Evolutionary conservation across 176 grass and related monocot species (phyloP).

Genomic region (Oropetium thomaeum): DNA sequence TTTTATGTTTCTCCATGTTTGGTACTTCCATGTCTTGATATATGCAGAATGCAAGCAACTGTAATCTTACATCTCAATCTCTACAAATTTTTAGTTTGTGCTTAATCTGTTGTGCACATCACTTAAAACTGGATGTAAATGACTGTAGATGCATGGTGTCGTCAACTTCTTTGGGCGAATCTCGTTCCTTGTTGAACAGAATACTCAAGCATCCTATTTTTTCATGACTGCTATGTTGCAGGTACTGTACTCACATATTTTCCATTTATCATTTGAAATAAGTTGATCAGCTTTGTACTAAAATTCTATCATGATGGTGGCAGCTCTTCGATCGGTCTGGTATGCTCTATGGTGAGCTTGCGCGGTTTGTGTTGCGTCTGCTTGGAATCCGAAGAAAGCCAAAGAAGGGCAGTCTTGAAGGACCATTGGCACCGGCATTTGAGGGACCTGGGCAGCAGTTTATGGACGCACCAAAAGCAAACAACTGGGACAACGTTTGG

Average conservation of each 20-base stretch:
- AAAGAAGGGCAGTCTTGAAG: conserved; percentile 50
- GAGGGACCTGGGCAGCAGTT: conserved; percentile 41
- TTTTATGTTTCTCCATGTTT: not conserved
- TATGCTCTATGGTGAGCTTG: conserved; percentile 83
- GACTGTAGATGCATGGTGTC: conserved; percentile 76
- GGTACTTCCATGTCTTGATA: not conserved
- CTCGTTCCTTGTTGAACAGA: conserved; percentile 77
- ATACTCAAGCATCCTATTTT: conserved; percentile 87
- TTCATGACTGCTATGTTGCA: conserved; percentile 80
- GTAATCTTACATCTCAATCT: not conserved
- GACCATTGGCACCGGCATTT: conserved; percentile 22
- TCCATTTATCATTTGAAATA: not conserved
- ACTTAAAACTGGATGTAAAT: not conserved
- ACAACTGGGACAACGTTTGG: conserved; percentile 71
- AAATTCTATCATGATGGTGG: conserved; percentile 5
- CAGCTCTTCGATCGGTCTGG: conserved; percentile 89
- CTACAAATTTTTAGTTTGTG: not conserved
- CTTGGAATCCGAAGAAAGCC: conserved; percentile 62
- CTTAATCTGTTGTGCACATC: not conserved
- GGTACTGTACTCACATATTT: conserved; percentile 25
- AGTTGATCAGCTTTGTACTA: not conserved
- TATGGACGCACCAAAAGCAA: conserved; percentile 50
- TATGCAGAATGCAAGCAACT: not conserved
- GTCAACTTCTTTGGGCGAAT: conserved; percentile 93
- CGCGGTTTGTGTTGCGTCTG: conserved; percentile 64